Evolutionary conservation across 2,329 filamentous ascomycete genomes (phyloP).

Genomic region (Elsinoe australis): DNA sequence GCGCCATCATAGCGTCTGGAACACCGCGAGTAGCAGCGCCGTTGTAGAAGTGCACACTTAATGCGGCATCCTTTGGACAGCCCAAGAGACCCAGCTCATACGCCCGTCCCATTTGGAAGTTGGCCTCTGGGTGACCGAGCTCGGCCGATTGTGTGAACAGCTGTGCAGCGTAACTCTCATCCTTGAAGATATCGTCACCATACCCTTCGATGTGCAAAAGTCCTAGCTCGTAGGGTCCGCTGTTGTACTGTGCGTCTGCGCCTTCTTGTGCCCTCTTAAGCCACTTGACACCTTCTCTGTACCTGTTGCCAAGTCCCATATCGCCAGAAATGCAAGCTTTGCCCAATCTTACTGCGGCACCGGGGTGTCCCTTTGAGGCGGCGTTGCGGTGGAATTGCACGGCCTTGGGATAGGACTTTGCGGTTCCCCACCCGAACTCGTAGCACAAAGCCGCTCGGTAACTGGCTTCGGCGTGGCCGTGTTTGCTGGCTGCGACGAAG

Average conservation of each 20-base stretch:
- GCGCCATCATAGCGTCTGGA: conserved; percentile 87
- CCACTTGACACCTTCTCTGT: conserved; percentile 92
- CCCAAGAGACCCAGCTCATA: conserved; percentile 87
- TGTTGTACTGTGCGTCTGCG: conserved; percentile 85
- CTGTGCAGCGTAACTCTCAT: conserved; percentile 83
- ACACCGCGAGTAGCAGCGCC: conserved; percentile 79
- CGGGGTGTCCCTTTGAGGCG: conserved; percentile 88
- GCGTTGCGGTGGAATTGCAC: conserved; percentile 87
- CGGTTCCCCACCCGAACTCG: conserved; percentile 95
- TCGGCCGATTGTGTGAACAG: conserved; percentile 92
- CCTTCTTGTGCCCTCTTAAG: conserved; percentile 86
- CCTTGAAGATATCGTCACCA: conserved; percentile 87
- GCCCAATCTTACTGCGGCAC: conserved; percentile 85
- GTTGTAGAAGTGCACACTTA: conserved; percentile 97
- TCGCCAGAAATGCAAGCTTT: conserved; percentile 86
- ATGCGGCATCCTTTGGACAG: conserved; percentile 81
- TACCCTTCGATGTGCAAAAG: conserved; percentile 86
- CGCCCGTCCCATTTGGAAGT: conserved; percentile 83
- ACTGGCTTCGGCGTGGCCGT: conserved; percentile 91
- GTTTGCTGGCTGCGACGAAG: conserved; percentile 89
- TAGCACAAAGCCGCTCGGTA: conserved; percentile 93
- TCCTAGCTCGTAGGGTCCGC: conserved; percentile 83
- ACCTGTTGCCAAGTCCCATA: conserved; percentile 72
- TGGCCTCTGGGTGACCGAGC: conserved; percentile 78
- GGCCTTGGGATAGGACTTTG: conserved; percentile 82